phyloP scores from a whole-genome alignment of 169 alveolate species.

The Eimeria acervulina region DNA sequence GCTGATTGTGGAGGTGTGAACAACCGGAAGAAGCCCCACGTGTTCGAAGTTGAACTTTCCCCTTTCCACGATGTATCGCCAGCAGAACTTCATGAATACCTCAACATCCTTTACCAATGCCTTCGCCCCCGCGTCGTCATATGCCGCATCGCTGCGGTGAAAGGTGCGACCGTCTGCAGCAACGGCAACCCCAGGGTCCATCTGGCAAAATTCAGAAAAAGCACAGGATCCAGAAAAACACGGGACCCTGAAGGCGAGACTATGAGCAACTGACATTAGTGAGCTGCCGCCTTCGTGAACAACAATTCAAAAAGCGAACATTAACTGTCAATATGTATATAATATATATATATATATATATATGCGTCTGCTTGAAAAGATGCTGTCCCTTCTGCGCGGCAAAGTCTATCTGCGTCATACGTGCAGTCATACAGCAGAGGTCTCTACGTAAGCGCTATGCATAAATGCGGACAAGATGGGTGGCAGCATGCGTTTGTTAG shows the following conservation, averaged over 20 bases:
- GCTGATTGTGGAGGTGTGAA: slow-evolving; percentile 72
- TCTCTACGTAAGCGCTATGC: neutral
- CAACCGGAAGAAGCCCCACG: slow-evolving; percentile 77
- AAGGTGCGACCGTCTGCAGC: slow-evolving; percentile 79
- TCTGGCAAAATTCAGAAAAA: slow-evolving; percentile 15
- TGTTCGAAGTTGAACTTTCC: slow-evolving; percentile 79
- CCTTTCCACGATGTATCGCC: slow-evolving; percentile 81
- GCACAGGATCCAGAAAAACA: neutral
- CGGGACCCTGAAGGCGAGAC: neutral
- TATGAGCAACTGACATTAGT: neutral
- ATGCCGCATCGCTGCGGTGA: slow-evolving; percentile 55
- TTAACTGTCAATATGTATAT: neutral
- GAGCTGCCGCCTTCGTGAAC: neutral
- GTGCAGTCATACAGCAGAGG: neutral
- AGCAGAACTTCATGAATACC: slow-evolving; percentile 50
- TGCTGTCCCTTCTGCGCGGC: neutral
- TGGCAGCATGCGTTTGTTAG: neutral
- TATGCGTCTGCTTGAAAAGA: neutral
- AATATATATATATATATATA: no score
- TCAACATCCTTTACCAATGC: slow-evolving; percentile 71
- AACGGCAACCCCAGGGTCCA: slow-evolving; percentile 75
- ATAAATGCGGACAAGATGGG: no score
- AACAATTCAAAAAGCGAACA: neutral
- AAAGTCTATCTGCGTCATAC: neutral
- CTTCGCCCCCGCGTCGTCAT: slow-evolving; percentile 55